Evolutionary conservation across 176 grass and related monocot species (phyloP), one percentile per base, ranked within the genome.

Genomic region (Oryza brachyantha): DNA sequence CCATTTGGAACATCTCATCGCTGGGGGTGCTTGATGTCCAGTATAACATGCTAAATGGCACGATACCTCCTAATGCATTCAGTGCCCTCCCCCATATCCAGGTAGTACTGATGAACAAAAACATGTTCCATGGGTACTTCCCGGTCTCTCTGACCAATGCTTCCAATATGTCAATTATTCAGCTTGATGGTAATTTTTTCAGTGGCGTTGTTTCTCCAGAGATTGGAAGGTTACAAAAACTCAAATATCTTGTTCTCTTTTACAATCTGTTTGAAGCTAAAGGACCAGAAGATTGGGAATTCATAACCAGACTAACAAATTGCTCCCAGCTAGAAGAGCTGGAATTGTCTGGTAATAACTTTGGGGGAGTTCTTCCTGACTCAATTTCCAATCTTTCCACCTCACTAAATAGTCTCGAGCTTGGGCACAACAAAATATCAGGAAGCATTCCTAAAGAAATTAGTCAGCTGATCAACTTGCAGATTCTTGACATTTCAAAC

Each of bases 401-500:
- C 31, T 67, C 67, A 4, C 12, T 87, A 11, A 10, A 26, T 10
- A 13, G 16, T 17, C 25, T 87, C 16, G 5, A 1, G 2, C 5
- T 83, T 29, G 9, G 5, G 1, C 10, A 10, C 0, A 83, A 82
- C 7, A 5, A 13, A 12, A 73, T 88, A 7, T 68, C 74, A 0
- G 80, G 86, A 38, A 88, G n/a, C 27, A 79, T 90, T 0, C 67
- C 79, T 17, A 3, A 25, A 17, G 79, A 26, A 11, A 75, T 90
- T 4, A 74, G 52, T 55, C 1, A 10, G 9, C 52, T 55, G 21
- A 55, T 32, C 1, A 32, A n/a, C 31, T 36, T 52, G 13, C 69
- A 46, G 2, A 13, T 13, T 43, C 41, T 43, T 13, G 41, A 43
- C 41, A 19, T 29, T 1, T 21, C 43, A 14, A 6, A 13, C 1